Conservation (phyloP, 2,329 filamentous ascomycete genomes). For the Aspergillus sp. region DNA sequence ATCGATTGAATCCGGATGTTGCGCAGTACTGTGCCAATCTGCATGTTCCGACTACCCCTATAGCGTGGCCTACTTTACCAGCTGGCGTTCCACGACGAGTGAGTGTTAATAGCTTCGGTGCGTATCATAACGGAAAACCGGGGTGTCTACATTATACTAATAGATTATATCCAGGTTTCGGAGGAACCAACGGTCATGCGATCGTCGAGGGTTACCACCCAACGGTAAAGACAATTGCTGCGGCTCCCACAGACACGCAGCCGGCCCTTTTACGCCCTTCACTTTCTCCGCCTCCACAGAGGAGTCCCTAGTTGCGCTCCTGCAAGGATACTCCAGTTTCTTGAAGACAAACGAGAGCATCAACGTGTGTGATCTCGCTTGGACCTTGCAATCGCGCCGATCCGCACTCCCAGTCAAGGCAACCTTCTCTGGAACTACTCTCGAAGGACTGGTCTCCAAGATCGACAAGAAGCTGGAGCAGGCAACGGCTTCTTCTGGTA, state of each 20-base stretch:
- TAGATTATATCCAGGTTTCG: too few species aligned
- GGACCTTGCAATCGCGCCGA: slow-evolving; percentile 17
- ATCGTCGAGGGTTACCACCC: slow-evolving; percentile 14
- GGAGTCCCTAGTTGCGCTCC: slow-evolving; percentile 9
- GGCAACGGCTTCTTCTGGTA: not conserved
- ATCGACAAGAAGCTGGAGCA: slow-evolving; percentile 4
- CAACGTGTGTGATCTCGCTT: slow-evolving; percentile 11
- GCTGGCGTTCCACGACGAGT: slow-evolving; percentile 6
- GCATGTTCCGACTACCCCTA: slow-evolving; percentile 5
- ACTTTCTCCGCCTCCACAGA: slow-evolving; percentile 17
- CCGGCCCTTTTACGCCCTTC: slow-evolving; percentile 12
- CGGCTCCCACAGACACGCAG: too few species aligned
- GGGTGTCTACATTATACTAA: too few species aligned
- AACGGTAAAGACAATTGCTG: not conserved
- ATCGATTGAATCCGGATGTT: slow-evolving; percentile 14
- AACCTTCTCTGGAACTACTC: slow-evolving; percentile 9
- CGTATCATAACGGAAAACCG: too few species aligned
- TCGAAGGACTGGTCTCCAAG: slow-evolving; percentile 4
- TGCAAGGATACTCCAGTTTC: slow-evolving; percentile 8
- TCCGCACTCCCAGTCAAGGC: slow-evolving; percentile 13
- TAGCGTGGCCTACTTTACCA: slow-evolving; percentile 12
- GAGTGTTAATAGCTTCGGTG: slow-evolving; percentile 18
- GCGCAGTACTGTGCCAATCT: slow-evolving; percentile 14
- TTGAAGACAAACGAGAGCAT: slow-evolving; percentile 2
- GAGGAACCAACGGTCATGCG: slow-evolving; percentile 13